Evolutionary conservation across 225 moss, liverwort and hornwort species (phyloP).

Genomic region (Thuidium tamariscinum): DNA sequence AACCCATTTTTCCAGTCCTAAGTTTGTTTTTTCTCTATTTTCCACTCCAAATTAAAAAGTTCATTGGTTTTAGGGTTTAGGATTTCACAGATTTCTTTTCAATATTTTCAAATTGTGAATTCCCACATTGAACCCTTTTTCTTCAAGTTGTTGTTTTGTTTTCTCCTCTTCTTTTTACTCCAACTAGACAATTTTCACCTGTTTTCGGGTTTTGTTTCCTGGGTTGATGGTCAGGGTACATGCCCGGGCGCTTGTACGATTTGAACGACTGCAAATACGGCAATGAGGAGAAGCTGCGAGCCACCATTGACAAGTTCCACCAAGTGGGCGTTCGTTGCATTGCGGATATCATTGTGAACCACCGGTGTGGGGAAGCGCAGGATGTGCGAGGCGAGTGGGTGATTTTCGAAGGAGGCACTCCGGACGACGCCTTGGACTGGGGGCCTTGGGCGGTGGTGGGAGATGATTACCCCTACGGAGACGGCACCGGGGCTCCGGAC

Average conservation of each 20-base stretch:
- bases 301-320: conserved; percentile 51
- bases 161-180: no score
- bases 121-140: no score
- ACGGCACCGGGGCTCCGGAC: conserved; percentile 36
- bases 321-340: conserved; percentile 32
- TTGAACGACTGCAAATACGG: conserved; percentile 64
- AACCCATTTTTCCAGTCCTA: not conserved
- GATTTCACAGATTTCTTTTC: not conserved
- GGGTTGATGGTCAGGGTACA: conserved; percentile 35
- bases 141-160: no score
- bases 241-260: conserved; percentile 76
- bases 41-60: not conserved
- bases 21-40: not conserved
- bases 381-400: conserved; percentile 66
- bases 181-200: no score
- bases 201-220: no score
- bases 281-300: conserved; percentile 45
- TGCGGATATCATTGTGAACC: conserved; percentile 74
- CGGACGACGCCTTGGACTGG: conserved; percentile 76
- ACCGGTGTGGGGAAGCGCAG: conserved; percentile 32
- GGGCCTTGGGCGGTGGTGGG: conserved; percentile 67
- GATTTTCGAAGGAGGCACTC: conserved; percentile 75
- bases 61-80: no score
- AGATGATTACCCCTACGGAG: conserved; percentile 35
- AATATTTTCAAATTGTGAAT: not conserved